Evolutionary conservation across 129 eudicot genomes (phyloP).

Genomic region (Mikania micrantha): DNA sequence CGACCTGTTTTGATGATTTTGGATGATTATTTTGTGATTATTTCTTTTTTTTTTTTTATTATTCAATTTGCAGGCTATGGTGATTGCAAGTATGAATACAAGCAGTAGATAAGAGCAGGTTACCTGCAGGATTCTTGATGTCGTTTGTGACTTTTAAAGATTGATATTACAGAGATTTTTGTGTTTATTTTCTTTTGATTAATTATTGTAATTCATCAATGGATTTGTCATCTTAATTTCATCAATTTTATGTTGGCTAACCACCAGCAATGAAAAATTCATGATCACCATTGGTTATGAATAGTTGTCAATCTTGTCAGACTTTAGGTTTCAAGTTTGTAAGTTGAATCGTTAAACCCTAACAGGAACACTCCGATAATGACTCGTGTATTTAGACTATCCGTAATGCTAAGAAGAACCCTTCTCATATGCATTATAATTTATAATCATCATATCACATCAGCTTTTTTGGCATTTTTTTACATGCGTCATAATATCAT

Average conservation of each 20-base stretch:
- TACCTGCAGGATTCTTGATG: background rate
- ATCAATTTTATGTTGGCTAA: slow-evolving; percentile 1
- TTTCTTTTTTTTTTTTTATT: background rate
- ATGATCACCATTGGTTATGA: background rate
- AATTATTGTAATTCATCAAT: slow-evolving; percentile 9
- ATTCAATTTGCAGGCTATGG: slow-evolving; percentile 33
- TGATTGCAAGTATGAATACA: slow-evolving; percentile 27
- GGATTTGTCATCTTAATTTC: background rate
- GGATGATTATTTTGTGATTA: background rate
- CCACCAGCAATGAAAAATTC: background rate
- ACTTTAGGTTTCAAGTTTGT: too few relatives aligned
- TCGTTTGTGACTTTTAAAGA: background rate
- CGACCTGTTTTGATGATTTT: background rate
- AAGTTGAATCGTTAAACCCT: too few relatives aligned
- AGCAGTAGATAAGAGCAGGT: background rate
- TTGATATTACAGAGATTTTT: slow-evolving; percentile 5
- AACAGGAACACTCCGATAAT: too few relatives aligned
- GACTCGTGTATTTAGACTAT: too few relatives aligned
- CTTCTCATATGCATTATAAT: too few relatives aligned
- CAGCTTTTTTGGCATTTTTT: too few relatives aligned
- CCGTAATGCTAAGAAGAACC: too few relatives aligned
- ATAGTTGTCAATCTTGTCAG: too few relatives aligned
- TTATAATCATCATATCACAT: too few relatives aligned
- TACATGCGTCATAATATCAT: too few relatives aligned
- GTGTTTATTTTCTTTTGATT: background rate